Base-by-base conservation (phyloP, 2,329 filamentous ascomycete genomes). In the Arthrobotrys pseudoclavata region DNA sequence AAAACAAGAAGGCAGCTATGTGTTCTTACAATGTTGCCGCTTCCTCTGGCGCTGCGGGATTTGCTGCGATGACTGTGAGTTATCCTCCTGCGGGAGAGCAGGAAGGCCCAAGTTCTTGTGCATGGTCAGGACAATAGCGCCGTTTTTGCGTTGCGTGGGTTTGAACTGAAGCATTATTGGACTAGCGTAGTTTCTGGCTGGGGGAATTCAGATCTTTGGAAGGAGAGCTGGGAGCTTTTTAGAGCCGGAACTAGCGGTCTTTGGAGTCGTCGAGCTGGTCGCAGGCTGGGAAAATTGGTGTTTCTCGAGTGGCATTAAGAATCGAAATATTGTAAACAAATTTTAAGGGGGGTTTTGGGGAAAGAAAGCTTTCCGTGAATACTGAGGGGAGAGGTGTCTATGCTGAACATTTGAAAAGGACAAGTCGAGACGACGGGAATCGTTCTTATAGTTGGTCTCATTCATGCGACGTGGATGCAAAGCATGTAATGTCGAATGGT, bases 81-180 rank as follows among this genome's bases (percentile, higher is more conserved):
- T 52, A 31, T 74, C 62, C 62, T 68, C 69, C 62, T 60, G 52
- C 40, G 50, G 37, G 26, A 66, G 26, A 15, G 69, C 18, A 47
- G 57, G 68, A 18, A 57, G 45, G 13, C 69, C 62, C 61, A 74
- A 62, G 69, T 74, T 67, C 61, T 74, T 67, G 53, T 74, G 61
- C 62, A 74, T 67, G 62, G 69, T 37, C 52, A 74, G 69, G 53
- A 74, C 69, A 53, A 74, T 74, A 31, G 69, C 69, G 42, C 69
- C 69, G 69, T 74, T 74, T 57, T 74, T 74, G 69, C 69, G 69
- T 74, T 74, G 69, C 24, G 61, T 67, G 6, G 69, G 69, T 60
- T 74, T 74, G 69, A 74, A 74, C 40, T 74, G 69, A 60, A 34
- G 55, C 69, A 74, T 74, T 42, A 24, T 63, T 42, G 40, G 60